Conservation (phyloP, 2,329 filamentous ascomycete genomes). For the Colletotrichum sublineola region DNA sequence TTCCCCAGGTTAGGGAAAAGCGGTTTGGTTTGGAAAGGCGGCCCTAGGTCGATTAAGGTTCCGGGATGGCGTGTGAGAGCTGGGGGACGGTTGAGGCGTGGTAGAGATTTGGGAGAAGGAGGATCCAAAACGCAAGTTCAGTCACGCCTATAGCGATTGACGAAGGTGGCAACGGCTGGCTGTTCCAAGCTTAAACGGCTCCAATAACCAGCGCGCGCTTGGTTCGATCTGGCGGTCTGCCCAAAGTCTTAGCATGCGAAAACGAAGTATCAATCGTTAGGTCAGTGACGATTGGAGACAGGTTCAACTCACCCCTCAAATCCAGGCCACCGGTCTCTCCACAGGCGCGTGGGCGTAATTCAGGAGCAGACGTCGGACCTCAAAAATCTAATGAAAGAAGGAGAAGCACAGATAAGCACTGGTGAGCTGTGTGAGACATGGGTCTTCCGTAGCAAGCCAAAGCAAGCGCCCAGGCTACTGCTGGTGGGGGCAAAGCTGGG, state of each 20-base stretch:
- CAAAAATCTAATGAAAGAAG: constrained; percentile 35
- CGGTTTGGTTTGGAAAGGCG: constrained; percentile 35
- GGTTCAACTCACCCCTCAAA: constrained; percentile 32
- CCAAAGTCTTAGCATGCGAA: constrained; percentile 32
- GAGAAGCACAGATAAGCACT: constrained; percentile 35
- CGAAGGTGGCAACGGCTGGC: constrained; percentile 37
- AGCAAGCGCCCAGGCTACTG: constrained; percentile 33
- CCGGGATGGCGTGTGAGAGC: constrained; percentile 39
- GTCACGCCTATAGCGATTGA: constrained; percentile 24
- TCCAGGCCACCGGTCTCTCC: constrained; percentile 15
- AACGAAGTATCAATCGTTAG: constrained; percentile 13
- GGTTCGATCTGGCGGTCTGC: constrained; percentile 16
- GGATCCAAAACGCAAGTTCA: constrained; percentile 29
- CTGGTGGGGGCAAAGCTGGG: constrained; percentile 34
- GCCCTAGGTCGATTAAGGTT: constrained; percentile 37
- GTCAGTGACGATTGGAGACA: constrained; percentile 8
- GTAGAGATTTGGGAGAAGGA: constrained; percentile 26
- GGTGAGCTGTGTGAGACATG: constrained; percentile 35
- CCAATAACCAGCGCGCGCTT: constrained; percentile 4
- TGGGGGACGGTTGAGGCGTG: constrained; percentile 35
- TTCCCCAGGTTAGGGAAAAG: constrained; percentile 35
- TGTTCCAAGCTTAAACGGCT: constrained; percentile 12
- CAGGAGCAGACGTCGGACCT: constrained; percentile 21
- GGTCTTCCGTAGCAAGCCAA: constrained; percentile 36
- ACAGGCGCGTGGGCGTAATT: constrained; percentile 19